phyloP scores from a whole-genome alignment of 2,329 filamentous ascomycete species.

The Phaeoacremonium minimum region DNA sequence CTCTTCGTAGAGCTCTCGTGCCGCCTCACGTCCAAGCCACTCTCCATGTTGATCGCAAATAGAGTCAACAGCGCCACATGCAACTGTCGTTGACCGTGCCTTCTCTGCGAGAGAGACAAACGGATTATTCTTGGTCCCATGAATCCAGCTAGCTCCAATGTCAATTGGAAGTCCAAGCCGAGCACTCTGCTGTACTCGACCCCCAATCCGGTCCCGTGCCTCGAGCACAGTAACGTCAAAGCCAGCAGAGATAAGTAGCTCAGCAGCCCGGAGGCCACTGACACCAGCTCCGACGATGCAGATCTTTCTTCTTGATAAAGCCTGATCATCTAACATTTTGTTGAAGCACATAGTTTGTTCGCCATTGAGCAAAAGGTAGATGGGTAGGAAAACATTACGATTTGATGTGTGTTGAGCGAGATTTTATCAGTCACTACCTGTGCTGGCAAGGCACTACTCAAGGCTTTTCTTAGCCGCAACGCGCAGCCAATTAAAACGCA shows the following conservation, averaged over 20 bases:
- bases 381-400: too few species aligned
- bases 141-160: not conserved
- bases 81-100: not conserved
- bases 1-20: not conserved
- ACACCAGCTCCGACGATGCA: constrained; percentile 54
- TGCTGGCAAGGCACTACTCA: too few species aligned
- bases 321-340: too few species aligned
- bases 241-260: constrained; percentile 46
- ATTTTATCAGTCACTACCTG: too few species aligned
- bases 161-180: not conserved
- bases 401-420: too few species aligned
- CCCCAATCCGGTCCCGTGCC: constrained; percentile 49
- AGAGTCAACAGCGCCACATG: not conserved
- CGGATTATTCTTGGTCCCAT: not conserved
- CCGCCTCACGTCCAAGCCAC: not conserved
- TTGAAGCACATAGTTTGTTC: too few species aligned
- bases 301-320: too few species aligned
- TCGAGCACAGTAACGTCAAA: constrained; percentile 54
- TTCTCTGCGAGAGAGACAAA: not conserved
- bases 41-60: not conserved
- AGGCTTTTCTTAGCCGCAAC: too few species aligned
- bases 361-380: too few species aligned
- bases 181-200: constrained; percentile 33
- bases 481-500: too few species aligned
- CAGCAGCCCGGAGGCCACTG: constrained; percentile 51